Evolutionary conservation across 768 basidiomycete species (phyloP).

Genomic region (Rhodotorula paludigena): DNA sequence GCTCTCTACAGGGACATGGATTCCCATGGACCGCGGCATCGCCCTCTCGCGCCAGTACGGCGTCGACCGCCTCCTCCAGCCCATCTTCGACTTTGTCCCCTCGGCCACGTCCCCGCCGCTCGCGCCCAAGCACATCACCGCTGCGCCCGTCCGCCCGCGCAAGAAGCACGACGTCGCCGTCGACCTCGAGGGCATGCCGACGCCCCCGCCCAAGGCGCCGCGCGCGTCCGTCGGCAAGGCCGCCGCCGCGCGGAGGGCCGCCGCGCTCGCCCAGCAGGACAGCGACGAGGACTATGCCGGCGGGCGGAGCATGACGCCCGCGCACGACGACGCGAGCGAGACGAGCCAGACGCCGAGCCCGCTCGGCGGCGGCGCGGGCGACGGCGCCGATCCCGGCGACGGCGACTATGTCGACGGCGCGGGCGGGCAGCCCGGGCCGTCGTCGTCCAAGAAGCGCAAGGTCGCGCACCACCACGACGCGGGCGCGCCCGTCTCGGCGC

Average conservation of each 20-base stretch:
- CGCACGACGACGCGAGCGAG: constrained; percentile 75
- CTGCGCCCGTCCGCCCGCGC: constrained; percentile 52
- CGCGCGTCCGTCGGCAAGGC: constrained; percentile 12
- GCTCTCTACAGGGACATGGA: constrained; percentile 77
- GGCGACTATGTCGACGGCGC: constrained; percentile 3
- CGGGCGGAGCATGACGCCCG: constrained; percentile 83
- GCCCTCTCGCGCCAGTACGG: constrained; percentile 84
- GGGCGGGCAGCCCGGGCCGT: neutral
- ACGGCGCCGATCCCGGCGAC: constrained; percentile 8
- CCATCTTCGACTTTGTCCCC: constrained; percentile 90
- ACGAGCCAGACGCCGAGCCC: constrained; percentile 93
- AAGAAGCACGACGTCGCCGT: constrained; percentile 37
- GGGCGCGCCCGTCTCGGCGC: constrained; percentile 7
- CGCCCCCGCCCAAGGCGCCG: constrained; percentile 1
- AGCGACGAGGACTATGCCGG: constrained; percentile 3
- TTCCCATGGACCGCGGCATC: constrained; percentile 86
- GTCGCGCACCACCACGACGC: constrained; percentile 9
- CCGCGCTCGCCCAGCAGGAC: constrained; percentile 13
- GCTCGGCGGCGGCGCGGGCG: constrained; percentile 51
- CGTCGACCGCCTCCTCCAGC: constrained; percentile 75
- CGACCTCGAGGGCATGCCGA: constrained; percentile 23
- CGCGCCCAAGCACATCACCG: constrained; percentile 91
- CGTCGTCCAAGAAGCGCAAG: constrained; percentile 30
- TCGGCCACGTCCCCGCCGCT: constrained; percentile 79
- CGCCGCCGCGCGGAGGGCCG: constrained; percentile 7